Base-by-base conservation (phyloP, 768 basidiomycete genomes). In the Termitomyces sp. region DNA sequence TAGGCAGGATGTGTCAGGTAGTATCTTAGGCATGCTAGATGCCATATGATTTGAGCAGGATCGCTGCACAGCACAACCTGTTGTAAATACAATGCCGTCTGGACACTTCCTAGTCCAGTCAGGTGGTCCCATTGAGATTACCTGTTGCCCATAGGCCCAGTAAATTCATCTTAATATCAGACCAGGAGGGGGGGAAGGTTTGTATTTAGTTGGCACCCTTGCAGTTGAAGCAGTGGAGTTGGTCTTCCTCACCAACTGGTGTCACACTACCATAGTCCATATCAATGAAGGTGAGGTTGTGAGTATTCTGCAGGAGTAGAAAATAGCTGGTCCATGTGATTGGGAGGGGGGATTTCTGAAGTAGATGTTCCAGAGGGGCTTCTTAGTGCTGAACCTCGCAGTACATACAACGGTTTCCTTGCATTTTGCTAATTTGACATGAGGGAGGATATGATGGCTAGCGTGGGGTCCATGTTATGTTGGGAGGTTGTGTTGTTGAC, bases 401-500 rank as follows among this genome's bases (percentile, higher is more conserved):
- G n/a, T n/a, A n/a, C n/a, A n/a, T n/a, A n/a, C n/a, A n/a, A n/a
- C n/a, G n/a, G n/a, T n/a, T n/a, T n/a, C n/a, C n/a, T n/a, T n/a
- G n/a, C n/a, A n/a, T n/a, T n/a, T n/a, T n/a, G n/a, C n/a, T n/a
- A n/a, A n/a, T n/a, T n/a, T n/a, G n/a, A n/a, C n/a, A n/a, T n/a
- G n/a, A n/a, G n/a, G n/a, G n/a, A n/a, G n/a, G n/a, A n/a, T n/a
- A n/a, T n/a, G n/a, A n/a, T n/a, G n/a, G n/a, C n/a, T n/a, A n/a
- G n/a, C n/a, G n/a, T n/a, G n/a, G n/a, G n/a, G 7, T 44, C 42
- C 18, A 44, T 7, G 42, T 44, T 44, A 4, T 44, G 18, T 7
- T n/a, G 16, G 1, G n/a, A 44, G 0, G n/a, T 20, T 3, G 20
- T 11, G n/a, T 44, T 2, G 9, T 4, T 1, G 0, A 44, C 12